Evolutionary conservation across 2,329 filamentous ascomycete species (phyloP), one percentile per base, ranked within the genome.

Genomic region (Conoideocrella luteorostrata): DNA sequence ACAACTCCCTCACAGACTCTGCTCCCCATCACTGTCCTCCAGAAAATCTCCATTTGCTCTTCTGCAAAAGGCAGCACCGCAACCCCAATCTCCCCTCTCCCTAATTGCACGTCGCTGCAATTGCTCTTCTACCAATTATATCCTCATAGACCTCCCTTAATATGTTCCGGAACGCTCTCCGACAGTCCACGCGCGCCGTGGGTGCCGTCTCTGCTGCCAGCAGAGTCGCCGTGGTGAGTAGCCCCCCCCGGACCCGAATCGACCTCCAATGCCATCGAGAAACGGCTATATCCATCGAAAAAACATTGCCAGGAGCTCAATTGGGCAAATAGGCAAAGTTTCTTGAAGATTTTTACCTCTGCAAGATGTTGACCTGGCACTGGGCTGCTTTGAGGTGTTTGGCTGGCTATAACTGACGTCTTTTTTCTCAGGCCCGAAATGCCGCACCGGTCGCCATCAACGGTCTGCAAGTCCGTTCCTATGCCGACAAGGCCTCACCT

Each of bases 111-210:
- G 60, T 60, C 53, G 65, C 66, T 74, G 78, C 78, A 80, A 80
- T 82, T 82, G 78, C 70, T 71, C 70, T 68, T 67, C 66, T 68
- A 70, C 62, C 64, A 63, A 69, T 65, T 64, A 68, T 65, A 72
- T 68, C 63, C 64, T 67, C 62, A 72, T 60, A 70, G 62, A 69
- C 69, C 71, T 75, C 71, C 50, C 28, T 62, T 59, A 77, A 69
- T 75, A 96, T 97, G 91, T 95, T 96, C 82, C 88, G 91, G 77
- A 95, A 87, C 84, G 90, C 91, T 78, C 81, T 97, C 76, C 84
- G 90, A 78, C 89, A 95, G 80, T 94, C 89, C 72, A 86, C 86
- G 78, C 89, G 90, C 79, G 86, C 87, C 73, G 87, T 91, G 75
- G 86, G 88, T 77, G 88, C 88, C 76, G 82, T 94, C 77, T 88